These are phyloP conservation scores for Golubevia sp. DNA, from an alignment of 1,284 basidiomycete genomes.

Conservation along the genomic window DNA sequence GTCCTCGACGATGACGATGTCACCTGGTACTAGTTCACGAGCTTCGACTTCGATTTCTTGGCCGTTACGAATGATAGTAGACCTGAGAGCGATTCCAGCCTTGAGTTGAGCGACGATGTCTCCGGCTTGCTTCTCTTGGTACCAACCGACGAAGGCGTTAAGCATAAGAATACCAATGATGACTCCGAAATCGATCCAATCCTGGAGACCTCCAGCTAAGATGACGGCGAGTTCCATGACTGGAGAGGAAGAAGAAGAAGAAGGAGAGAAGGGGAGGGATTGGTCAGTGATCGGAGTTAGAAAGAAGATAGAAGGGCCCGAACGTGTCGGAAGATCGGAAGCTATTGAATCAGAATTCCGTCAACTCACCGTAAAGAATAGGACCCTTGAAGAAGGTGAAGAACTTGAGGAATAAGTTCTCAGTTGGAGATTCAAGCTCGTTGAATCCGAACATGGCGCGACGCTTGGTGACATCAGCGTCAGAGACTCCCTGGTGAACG, in stretches of 20 bases:
- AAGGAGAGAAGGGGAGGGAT: not conserved
- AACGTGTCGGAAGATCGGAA: not conserved
- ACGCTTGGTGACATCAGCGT: constrained; percentile 62
- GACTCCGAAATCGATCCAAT: constrained; percentile 67
- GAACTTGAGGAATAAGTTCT: constrained; percentile 66
- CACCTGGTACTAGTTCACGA: constrained; percentile 68
- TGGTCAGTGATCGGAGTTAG: not conserved
- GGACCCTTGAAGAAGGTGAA: constrained; percentile 63
- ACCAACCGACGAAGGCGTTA: constrained; percentile 69
- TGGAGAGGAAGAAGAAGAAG: constrained; percentile 1
- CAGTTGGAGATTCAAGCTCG: constrained; percentile 60
- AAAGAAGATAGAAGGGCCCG: not conserved
- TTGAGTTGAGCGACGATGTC: constrained; percentile 68
- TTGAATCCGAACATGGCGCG: constrained; percentile 61
- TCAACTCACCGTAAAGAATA: constrained; percentile 54
- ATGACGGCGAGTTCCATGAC: constrained; percentile 63
- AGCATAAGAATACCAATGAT: constrained; percentile 63
- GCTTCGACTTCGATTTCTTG: constrained; percentile 67
- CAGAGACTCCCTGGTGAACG: constrained; percentile 63
- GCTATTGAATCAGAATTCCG: constrained; percentile 1
- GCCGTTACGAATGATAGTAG: constrained; percentile 65
- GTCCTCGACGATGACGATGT: constrained; percentile 65
- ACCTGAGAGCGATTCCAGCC: constrained; percentile 67
- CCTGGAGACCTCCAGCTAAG: constrained; percentile 62
- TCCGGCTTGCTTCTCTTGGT: constrained; percentile 68